Conservation (phyloP, 495 filamentous ascomycete genomes). For the Xylaria longipes region DNA sequence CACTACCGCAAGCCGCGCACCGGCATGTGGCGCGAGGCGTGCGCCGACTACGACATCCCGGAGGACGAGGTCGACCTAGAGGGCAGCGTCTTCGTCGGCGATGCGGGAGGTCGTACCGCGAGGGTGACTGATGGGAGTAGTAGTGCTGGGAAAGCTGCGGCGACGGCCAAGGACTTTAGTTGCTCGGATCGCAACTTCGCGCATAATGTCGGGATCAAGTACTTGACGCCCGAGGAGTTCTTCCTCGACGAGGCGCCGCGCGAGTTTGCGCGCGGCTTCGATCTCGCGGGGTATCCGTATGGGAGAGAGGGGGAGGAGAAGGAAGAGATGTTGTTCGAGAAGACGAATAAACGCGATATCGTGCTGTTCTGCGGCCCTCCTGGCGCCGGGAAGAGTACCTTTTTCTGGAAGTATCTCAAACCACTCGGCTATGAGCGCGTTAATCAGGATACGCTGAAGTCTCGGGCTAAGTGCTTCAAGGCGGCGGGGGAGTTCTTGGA, state of each 20-base stretch:
- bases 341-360: conserved; percentile 71
- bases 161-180: conserved; percentile 62
- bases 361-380: conserved; percentile 88
- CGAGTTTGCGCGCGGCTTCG: conserved; percentile 70
- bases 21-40: conserved; percentile 89
- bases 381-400: conserved; percentile 88
- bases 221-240: conserved; percentile 89
- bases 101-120: conserved; percentile 69
- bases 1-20: conserved; percentile 82
- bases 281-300: conserved; percentile 54
- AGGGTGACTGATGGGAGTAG: conserved; percentile 30
- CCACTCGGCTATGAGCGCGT: conserved; percentile 83
- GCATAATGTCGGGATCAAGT: conserved; percentile 77
- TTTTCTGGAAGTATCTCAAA: conserved; percentile 80
- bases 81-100: conserved; percentile 84
- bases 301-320: conserved; percentile 24
- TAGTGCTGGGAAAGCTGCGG: conserved; percentile 27
- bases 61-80: conserved; percentile 68
- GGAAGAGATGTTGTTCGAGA: conserved; percentile 56
- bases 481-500: conserved; percentile 69
- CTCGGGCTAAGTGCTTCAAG: conserved; percentile 79
- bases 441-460: conserved; percentile 91
- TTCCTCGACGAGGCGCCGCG: conserved; percentile 72
- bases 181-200: conserved; percentile 87
- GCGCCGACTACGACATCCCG: conserved; percentile 73